Conservation (phyloP, 2,329 filamentous ascomycete genomes). For the Trichoderma semiorbis region DNA sequence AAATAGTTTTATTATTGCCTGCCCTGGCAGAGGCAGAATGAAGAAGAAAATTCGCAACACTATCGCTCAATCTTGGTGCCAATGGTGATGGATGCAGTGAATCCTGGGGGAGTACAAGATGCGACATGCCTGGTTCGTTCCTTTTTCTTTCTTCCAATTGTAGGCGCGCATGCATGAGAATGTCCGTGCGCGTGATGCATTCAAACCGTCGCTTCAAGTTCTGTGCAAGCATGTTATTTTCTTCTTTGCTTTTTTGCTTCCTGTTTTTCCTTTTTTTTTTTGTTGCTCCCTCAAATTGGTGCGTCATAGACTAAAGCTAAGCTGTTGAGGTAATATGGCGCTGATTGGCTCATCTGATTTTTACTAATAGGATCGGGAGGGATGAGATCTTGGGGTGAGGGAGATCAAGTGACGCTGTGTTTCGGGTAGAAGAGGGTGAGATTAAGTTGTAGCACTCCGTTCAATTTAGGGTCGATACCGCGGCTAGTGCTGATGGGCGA, state of each 20-base stretch:
- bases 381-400: constrained; percentile 4
- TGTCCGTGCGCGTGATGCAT: background rate
- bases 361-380: constrained; percentile 6
- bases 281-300: background rate
- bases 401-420: constrained; percentile 7
- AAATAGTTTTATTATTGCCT: background rate
- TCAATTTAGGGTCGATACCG: background rate
- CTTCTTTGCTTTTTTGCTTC: background rate
- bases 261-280: background rate
- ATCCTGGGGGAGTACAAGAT: background rate
- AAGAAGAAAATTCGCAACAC: background rate
- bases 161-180: background rate
- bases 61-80: background rate
- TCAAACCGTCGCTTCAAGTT: background rate
- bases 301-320: constrained; percentile 3
- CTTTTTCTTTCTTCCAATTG: background rate
- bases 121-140: background rate
- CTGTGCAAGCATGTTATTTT: background rate
- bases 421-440: constrained; percentile 15
- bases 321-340: background rate
- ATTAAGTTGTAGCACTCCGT: constrained; percentile 2
- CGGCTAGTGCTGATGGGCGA: background rate
- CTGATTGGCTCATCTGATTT: constrained; percentile 10
- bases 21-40: background rate
- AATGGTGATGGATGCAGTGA: background rate